phyloP scores from a whole-genome alignment of 768 basidiomycete species.

The Leccinum barrowsii region DNA sequence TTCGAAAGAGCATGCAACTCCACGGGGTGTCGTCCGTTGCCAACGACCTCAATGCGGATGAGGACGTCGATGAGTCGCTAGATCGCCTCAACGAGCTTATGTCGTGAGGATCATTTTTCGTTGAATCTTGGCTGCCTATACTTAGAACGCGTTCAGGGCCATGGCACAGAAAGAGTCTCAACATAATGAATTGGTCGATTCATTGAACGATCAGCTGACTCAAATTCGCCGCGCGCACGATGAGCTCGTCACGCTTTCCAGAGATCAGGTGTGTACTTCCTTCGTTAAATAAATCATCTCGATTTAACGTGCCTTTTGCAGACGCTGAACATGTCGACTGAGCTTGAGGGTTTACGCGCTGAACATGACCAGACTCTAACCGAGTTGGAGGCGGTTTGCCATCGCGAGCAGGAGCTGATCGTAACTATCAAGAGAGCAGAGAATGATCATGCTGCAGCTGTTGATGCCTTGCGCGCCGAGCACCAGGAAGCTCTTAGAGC shows the following conservation, averaged over 20 bases:
- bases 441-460: conserved; percentile 43
- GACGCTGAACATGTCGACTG: conserved; percentile 85
- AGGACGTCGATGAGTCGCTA: conserved; percentile 61
- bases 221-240: conserved; percentile 78
- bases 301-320: conserved; percentile 25
- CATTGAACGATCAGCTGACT: conserved; percentile 61
- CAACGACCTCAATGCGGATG: conserved; percentile 33
- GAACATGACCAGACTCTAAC: conserved; percentile 53
- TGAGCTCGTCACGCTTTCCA: conserved; percentile 72
- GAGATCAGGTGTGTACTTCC: conserved; percentile 67
- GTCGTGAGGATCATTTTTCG: conserved; percentile 53
- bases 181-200: conserved; percentile 78
- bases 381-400: conserved; percentile 51
- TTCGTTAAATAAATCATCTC: background rate
- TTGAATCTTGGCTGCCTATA: conserved; percentile 3
- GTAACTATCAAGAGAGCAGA: conserved; percentile 48
- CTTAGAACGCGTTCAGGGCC: conserved; percentile 49
- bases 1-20: conserved; percentile 63
- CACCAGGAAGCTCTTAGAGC: conserved; percentile 43
- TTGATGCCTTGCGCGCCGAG: conserved; percentile 44
- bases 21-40: conserved; percentile 37
- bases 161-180: conserved; percentile 97
- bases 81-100: conserved; percentile 88
- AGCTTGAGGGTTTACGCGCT: conserved; percentile 69
- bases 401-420: conserved; percentile 54